These are phyloP conservation scores for Flaveria trinervia DNA, from an alignment of 129 eudicot species.

Conservation along the genomic window DNA sequence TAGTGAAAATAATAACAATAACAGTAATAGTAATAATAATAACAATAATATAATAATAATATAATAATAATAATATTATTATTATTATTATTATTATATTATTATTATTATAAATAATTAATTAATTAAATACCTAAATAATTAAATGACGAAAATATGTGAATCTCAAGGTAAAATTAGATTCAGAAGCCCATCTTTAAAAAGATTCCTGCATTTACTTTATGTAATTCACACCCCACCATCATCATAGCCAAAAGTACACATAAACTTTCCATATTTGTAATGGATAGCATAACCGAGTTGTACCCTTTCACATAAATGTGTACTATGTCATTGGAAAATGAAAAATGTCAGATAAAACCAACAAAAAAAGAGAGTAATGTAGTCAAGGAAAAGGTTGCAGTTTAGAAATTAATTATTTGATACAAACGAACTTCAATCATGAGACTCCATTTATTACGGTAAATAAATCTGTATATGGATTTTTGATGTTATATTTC, in stretches of 20 bases:
- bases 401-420: conserved; percentile 24
- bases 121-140: background rate
- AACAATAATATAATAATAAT: too few relatives aligned
- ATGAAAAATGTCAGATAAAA: conserved; percentile 25
- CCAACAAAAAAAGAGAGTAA: conserved; percentile 17
- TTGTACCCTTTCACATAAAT: conserved; percentile 14
- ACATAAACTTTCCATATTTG: conserved; percentile 17
- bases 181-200: conserved; percentile 29
- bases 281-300: conserved; percentile 20
- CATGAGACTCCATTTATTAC: conserved; percentile 20
- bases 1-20: too few relatives aligned
- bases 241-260: conserved; percentile 18
- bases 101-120: too few relatives aligned
- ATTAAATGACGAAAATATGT: conserved; percentile 13
- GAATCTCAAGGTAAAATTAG: conserved; percentile 37
- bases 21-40: too few relatives aligned
- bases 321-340: background rate
- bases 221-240: conserved; percentile 25
- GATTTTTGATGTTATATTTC: background rate
- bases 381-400: conserved; percentile 28
- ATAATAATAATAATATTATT: background rate
- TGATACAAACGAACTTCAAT: conserved; percentile 32
- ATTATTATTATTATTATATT: too few relatives aligned
- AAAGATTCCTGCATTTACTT: conserved; percentile 38
- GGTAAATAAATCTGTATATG: background rate